Evolutionary conservation across 257 asterid genomes (phyloP), one percentile per base, ranked within the genome.

Genomic region (Cynanchum wilfordii): DNA sequence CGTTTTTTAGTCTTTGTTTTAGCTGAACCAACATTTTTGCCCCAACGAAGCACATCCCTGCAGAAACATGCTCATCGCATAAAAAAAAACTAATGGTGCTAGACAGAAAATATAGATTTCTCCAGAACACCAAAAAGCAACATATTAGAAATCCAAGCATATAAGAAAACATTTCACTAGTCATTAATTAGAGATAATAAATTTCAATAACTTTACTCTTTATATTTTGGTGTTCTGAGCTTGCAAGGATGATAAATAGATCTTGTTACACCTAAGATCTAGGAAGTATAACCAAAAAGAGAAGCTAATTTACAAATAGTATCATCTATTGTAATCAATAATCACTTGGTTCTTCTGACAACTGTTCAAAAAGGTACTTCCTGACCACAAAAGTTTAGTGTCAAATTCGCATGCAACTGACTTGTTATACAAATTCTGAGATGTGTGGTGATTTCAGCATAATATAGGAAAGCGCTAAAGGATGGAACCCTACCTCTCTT

Each of bases 41-140:
- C 99, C 96, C 97, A 91, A 27, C 99, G 97, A 76, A 94, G 89
- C 73, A 94, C 97, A 71, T 84, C 88, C 93, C 99, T 94, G 84
- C 40, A 73, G 27, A 57, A 79, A 71, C 47, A 47, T 8, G 52
- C 71, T 36, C 30, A 78, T 71, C 72, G 79, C 76, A 54, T 58
- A 25, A 25, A 33, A 25, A 33, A 38, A 60, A 64, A 74, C 7
- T 30, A 16, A 56, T 24, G 7, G 11, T 10, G 19, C 22, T 49
- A 11, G 57, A 38, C 30, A 20, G 17, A 13, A n/a, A 4, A 16
- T 56, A 45, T 13, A 50, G 15, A 22, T 10, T 62, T 25, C 55
- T 4, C 9, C n/a, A 74, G 36, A 22, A 17, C 27, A 19, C 38
- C 8, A 33, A 69, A 19, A 38, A n/a, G 74, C 33, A 72, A 68